Conservation (phyloP, 495 filamentous ascomycete species). For the Aspergillus ellipticus region DNA sequence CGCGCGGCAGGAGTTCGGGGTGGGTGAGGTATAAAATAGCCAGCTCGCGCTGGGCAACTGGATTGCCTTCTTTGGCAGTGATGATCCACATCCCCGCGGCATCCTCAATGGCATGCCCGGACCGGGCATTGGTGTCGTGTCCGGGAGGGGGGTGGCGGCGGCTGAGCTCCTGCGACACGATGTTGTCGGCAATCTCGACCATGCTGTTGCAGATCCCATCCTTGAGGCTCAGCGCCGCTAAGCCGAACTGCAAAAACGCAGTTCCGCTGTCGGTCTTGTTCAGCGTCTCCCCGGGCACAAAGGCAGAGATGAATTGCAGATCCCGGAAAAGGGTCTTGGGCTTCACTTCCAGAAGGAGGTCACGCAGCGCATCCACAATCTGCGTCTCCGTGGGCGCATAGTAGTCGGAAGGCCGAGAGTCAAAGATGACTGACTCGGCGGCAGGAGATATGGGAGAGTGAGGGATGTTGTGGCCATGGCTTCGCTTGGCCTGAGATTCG, state of each 20-base stretch:
- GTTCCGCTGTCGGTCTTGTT: slow-evolving; percentile 85
- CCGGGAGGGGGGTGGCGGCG: slow-evolving; percentile 40
- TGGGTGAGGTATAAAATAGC: slow-evolving; percentile 93
- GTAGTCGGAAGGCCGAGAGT: slow-evolving; percentile 37
- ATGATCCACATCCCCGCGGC: slow-evolving; percentile 92
- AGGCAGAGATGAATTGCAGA: slow-evolving; percentile 90
- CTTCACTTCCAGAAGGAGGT: slow-evolving; percentile 73
- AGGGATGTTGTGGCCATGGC: slow-evolving; percentile 15
- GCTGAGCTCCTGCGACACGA: slow-evolving; percentile 40
- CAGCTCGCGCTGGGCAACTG: slow-evolving; percentile 90
- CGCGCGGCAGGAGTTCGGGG: slow-evolving; percentile 79
- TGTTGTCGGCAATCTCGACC: slow-evolving; percentile 65
- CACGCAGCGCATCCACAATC: slow-evolving; percentile 74
- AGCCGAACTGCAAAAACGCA: slow-evolving; percentile 89
- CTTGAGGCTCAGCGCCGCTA: slow-evolving; percentile 84
- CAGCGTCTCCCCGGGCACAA: slow-evolving; percentile 75
- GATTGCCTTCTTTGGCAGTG: slow-evolving; percentile 88
- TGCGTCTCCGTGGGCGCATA: slow-evolving; percentile 46
- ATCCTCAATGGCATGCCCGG: slow-evolving; percentile 63
- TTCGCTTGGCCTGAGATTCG: slow-evolving; percentile 14
- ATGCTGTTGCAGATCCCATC: slow-evolving; percentile 85
- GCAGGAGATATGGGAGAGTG: slow-evolving; percentile 23
- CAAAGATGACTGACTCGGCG: slow-evolving; percentile 35
- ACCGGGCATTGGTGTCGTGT: slow-evolving; percentile 30
- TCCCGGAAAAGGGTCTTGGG: slow-evolving; percentile 93